phyloP scores from a whole-genome alignment of 352 stramenopile genomes.

The Globisporangium nunn region DNA sequence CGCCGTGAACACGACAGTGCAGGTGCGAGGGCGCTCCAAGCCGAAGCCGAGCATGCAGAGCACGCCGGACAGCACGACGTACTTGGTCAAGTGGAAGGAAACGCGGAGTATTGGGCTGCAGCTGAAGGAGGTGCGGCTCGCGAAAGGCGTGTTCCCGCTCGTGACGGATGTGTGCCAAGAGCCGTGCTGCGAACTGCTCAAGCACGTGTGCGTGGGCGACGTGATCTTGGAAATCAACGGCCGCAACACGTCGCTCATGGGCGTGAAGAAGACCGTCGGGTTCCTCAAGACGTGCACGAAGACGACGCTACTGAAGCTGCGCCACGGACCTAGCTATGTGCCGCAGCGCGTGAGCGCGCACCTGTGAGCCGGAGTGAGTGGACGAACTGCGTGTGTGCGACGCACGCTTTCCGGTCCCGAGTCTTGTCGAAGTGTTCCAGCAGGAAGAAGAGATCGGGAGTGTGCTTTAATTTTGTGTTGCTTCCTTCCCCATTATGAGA shows the following conservation, averaged over 20 bases:
- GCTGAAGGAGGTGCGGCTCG: conserved; percentile 71
- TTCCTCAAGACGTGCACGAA: conserved; percentile 84
- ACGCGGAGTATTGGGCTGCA: conserved; percentile 80
- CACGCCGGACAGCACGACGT: conserved; percentile 77
- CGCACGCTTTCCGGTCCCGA: not conserved
- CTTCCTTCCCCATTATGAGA: not conserved
- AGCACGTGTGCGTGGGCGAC: conserved; percentile 80
- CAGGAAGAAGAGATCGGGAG: conserved; percentile 4
- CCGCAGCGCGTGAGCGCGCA: conserved; percentile 71
- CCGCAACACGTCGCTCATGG: conserved; percentile 84
- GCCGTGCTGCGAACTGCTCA: conserved; percentile 72
- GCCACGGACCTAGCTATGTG: conserved; percentile 64
- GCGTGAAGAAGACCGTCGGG: conserved; percentile 85
- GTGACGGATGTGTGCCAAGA: conserved; percentile 81
- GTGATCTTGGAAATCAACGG: conserved; percentile 86
- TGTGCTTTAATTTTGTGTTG: not conserved
- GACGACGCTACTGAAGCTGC: conserved; percentile 82
- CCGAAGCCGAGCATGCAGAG: conserved; percentile 71
- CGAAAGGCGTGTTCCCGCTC: conserved; percentile 72
- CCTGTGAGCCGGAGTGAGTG: conserved; percentile 22
- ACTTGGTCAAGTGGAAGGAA: conserved; percentile 87
- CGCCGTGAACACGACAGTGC: conserved; percentile 77
- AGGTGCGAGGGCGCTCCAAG: conserved; percentile 73
- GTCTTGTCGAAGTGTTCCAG: conserved; percentile 27
- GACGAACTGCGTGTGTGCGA: too few relatives aligned